phyloP scores from a whole-genome alignment of 2,329 filamentous ascomycete genomes.

The Phaeosphaeria sp. region DNA sequence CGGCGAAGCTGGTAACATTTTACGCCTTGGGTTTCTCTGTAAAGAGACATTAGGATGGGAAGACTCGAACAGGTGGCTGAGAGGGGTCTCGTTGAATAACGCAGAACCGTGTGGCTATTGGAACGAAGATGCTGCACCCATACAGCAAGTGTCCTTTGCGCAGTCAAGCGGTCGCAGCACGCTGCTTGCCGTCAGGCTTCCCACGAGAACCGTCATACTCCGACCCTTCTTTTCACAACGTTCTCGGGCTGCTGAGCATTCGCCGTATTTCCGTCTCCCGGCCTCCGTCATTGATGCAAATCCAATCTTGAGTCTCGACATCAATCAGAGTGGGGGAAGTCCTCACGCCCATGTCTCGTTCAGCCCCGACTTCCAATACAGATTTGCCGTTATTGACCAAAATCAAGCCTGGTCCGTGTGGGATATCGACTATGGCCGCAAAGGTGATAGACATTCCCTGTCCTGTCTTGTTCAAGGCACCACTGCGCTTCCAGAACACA shows the following conservation, averaged over 20 bases:
- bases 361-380: constrained; percentile 65
- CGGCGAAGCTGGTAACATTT: constrained; percentile 64
- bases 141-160: constrained; percentile 63
- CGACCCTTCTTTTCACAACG: constrained; percentile 37
- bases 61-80: constrained; percentile 4
- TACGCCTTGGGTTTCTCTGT: constrained; percentile 62
- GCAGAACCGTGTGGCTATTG: constrained; percentile 60
- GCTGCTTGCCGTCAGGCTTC: constrained; percentile 60
- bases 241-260: constrained; percentile 17
- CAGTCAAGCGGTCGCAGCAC: constrained; percentile 49
- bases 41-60: constrained; percentile 64
- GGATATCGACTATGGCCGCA: constrained; percentile 55
- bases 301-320: constrained; percentile 61
- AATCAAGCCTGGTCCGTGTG: constrained; percentile 72
- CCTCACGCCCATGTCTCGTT: constrained; percentile 70
- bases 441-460: constrained; percentile 39
- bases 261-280: constrained; percentile 30
- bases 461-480: constrained; percentile 39
- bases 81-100: constrained; percentile 51
- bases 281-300: constrained; percentile 64
- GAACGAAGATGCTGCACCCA: constrained; percentile 60
- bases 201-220: constrained; percentile 56
- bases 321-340: constrained; percentile 60
- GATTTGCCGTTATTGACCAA: constrained; percentile 71
- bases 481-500: constrained; percentile 10